Percentiles rank a stretch among this genome's conserved stretches.
These are phyloP conservation scores for Cytospora piceae DNA, from an alignment of 2,329 filamentous ascomycete species.

Conservation along the genomic window DNA sequence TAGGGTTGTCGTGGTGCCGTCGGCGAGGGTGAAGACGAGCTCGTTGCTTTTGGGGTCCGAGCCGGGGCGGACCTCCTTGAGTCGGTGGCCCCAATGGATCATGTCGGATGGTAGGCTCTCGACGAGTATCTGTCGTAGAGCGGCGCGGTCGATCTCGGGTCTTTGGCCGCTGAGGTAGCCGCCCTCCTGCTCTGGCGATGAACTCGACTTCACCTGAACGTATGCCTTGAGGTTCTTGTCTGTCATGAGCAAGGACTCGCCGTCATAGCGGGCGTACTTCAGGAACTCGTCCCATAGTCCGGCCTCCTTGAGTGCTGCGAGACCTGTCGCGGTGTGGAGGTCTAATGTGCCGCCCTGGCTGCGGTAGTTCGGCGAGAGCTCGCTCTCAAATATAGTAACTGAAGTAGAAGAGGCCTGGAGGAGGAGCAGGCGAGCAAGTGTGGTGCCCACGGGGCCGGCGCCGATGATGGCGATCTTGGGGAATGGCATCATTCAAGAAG, in stretches of 20 bases:
- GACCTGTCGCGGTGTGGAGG: slow-evolving; percentile 55
- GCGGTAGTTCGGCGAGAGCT: slow-evolving; percentile 47
- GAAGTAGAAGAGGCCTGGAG: slow-evolving; percentile 44
- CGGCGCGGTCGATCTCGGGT: slow-evolving; percentile 58
- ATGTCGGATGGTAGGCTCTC: slow-evolving; percentile 49
- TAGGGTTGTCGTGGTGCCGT: slow-evolving; percentile 35
- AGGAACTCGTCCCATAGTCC: slow-evolving; percentile 54
- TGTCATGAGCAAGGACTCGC: slow-evolving; percentile 53
- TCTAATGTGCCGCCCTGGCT: slow-evolving; percentile 59
- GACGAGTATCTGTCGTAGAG: slow-evolving; percentile 49
- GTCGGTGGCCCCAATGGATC: slow-evolving; percentile 51
- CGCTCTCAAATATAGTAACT: slow-evolving; percentile 55
- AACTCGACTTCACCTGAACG: slow-evolving; percentile 37
- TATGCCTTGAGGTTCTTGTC: slow-evolving; percentile 46
- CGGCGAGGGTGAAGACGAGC: slow-evolving; percentile 41
- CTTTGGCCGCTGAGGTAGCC: slow-evolving; percentile 37
- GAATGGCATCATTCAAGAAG: slow-evolving; percentile 31
- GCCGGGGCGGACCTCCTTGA: slow-evolving; percentile 44
- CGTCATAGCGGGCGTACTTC: slow-evolving; percentile 55
- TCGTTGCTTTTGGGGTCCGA: slow-evolving; percentile 35
- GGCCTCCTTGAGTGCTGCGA: slow-evolving; percentile 54
- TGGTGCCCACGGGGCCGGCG: slow-evolving; percentile 53
- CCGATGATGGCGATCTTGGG: slow-evolving; percentile 52
- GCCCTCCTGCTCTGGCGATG: slow-evolving; percentile 36
- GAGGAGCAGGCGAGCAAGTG: slow-evolving; percentile 56